Evolutionary conservation across 2,329 filamentous ascomycete genomes (phyloP).

Genomic region (Fusarium robinianum): DNA sequence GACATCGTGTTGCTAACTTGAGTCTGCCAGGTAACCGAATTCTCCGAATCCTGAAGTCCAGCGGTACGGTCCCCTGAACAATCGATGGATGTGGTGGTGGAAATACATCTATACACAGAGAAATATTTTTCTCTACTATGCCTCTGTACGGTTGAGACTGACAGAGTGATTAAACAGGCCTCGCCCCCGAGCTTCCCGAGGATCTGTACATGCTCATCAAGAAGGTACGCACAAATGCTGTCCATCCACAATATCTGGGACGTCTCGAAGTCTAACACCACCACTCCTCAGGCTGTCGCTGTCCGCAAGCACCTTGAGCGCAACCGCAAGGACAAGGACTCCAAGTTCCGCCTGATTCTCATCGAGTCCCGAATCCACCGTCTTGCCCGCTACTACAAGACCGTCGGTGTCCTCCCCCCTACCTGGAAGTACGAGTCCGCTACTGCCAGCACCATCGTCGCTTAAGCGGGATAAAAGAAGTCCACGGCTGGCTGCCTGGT

Average conservation of each 20-base stretch:
- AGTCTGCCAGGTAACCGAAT: slow-evolving; percentile 90
- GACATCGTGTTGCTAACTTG: slow-evolving; percentile 43
- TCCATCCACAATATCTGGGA: background rate
- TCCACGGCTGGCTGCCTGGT: slow-evolving; percentile 27
- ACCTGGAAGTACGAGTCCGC: slow-evolving; percentile 99
- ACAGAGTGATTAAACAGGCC: slow-evolving; percentile 93
- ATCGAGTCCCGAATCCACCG: slow-evolving; percentile 99
- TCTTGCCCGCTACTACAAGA: slow-evolving; percentile 99
- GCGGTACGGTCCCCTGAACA: slow-evolving; percentile 71
- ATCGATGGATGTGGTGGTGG: slow-evolving; percentile 33
- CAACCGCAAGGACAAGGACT: slow-evolving; percentile 99
- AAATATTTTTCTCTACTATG: slow-evolving; percentile 48
- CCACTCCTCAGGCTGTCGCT: slow-evolving; percentile 74
- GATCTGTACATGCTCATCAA: slow-evolving; percentile 99
- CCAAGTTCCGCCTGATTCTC: slow-evolving; percentile 99
- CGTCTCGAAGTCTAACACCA: slow-evolving; percentile 3
- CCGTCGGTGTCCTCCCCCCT: slow-evolving; percentile 79
- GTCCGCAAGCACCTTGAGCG: slow-evolving; percentile 99
- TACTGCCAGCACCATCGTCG: slow-evolving; percentile 91
- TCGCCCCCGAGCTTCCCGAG: slow-evolving; percentile 98
- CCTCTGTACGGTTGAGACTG: slow-evolving; percentile 93
- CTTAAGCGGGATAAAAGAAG: slow-evolving; percentile 65
- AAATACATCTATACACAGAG: slow-evolving; percentile 38
- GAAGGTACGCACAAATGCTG: slow-evolving; percentile 69
- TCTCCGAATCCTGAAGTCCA: slow-evolving; percentile 96